Evolutionary conservation across 345 rosid species (phyloP).

Genomic region (Salix dunnii): DNA sequence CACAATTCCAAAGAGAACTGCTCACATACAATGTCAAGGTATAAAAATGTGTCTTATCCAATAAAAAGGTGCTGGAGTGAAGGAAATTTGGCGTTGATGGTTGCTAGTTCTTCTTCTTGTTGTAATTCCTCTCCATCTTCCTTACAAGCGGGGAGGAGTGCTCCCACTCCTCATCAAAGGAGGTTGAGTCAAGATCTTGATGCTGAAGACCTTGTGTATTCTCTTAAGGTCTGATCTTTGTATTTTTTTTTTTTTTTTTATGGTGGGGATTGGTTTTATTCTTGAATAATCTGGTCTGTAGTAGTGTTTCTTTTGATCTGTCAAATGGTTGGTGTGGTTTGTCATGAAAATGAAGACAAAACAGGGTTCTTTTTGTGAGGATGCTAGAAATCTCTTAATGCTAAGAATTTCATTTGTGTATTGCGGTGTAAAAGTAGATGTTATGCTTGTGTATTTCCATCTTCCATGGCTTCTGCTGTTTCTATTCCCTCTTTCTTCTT

Average conservation of each 20-base stretch:
- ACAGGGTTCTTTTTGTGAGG: not conserved
- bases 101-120: not conserved
- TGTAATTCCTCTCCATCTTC: conserved; percentile 38
- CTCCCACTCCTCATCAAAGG: not conserved
- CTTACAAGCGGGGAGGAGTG: not conserved
- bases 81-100: conserved; percentile 43
- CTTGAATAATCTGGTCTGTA: not conserved
- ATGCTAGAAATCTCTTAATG: not conserved
- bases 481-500: not conserved
- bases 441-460: not conserved
- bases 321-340: not conserved
- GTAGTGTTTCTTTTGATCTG: not conserved
- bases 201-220: not conserved
- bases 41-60: conserved; percentile 45
- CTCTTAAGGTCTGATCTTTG: not conserved
- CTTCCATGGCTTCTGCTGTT: not conserved
- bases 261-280: not conserved
- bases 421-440: not conserved
- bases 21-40: conserved; percentile 17
- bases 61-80: conserved; percentile 65
- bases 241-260: not conserved
- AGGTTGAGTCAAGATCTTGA: not conserved
- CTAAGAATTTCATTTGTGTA: not conserved
- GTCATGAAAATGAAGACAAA: not conserved
- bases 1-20: conserved; percentile 36